phyloP scores from a whole-genome alignment of 805 yeast genomes.

The Metschnikowia matae region DNA sequence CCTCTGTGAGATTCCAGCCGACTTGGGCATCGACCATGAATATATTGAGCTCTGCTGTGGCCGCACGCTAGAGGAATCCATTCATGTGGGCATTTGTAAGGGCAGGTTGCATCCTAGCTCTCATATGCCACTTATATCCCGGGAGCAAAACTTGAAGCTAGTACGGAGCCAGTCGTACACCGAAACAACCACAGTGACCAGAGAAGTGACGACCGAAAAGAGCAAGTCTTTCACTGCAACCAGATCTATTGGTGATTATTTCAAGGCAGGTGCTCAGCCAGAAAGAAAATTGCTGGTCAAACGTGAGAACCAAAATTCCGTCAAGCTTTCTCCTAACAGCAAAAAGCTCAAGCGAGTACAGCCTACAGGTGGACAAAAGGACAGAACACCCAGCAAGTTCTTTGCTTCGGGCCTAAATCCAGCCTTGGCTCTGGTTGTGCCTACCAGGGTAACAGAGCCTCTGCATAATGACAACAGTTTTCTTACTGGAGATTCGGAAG shows the following conservation, averaged over 20 bases:
- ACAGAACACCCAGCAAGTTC: conserved; percentile 16
- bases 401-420: conserved; percentile 3
- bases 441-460: neutral
- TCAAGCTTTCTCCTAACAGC: conserved; percentile 18
- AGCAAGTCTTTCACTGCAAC: conserved; percentile 10
- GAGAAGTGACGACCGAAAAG: neutral
- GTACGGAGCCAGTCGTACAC: conserved; percentile 13
- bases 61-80: conserved; percentile 34
- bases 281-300: conserved; percentile 4
- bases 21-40: conserved; percentile 39
- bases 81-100: conserved; percentile 53
- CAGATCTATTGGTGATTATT: conserved; percentile 14
- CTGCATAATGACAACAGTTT: conserved; percentile 7
- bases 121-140: conserved; percentile 41
- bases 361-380: neutral
- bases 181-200: neutral
- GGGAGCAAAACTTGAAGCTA: conserved; percentile 38
- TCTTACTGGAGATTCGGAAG: conserved; percentile 29
- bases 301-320: conserved; percentile 3
- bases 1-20: conserved; percentile 52
- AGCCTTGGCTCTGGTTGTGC: neutral
- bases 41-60: conserved; percentile 46
- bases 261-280: conserved; percentile 5
- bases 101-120: conserved; percentile 69
- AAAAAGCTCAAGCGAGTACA: conserved; percentile 15